Percentiles rank a stretch among this genome's conserved stretches.
Evolutionary conservation across 306 rosid species (phyloP).

Genomic region (Senna siamea): DNA sequence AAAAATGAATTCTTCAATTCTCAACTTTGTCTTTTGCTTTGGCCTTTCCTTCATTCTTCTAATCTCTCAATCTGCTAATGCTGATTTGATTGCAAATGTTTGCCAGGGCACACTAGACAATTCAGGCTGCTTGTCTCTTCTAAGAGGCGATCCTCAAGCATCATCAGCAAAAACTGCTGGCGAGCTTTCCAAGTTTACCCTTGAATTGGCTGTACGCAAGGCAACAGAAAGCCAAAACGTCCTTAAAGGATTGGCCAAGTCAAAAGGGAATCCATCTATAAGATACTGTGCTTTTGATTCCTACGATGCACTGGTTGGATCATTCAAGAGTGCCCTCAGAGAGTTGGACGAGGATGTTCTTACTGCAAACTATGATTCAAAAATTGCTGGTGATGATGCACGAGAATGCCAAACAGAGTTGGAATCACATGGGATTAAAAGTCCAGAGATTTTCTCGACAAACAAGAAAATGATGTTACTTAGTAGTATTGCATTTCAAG

Average conservation of each 20-base stretch:
- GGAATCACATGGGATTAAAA: neutral
- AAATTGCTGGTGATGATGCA: neutral
- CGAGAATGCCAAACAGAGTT: neutral
- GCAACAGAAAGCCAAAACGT: neutral
- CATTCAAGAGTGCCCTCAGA: neutral
- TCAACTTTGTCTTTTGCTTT: neutral
- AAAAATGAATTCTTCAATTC: neutral
- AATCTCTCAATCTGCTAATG: neutral
- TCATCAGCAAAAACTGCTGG: neutral
- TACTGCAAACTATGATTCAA: conserved; percentile 32
- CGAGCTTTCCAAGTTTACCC: conserved; percentile 7
- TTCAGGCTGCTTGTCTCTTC: conserved; percentile 3
- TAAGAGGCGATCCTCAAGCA: conserved; percentile 4
- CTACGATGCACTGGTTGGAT: neutral
- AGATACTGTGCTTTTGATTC: neutral
- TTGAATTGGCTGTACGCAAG: neutral
- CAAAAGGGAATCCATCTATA: neutral
- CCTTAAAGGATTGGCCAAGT: neutral
- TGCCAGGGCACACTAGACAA: conserved; percentile 5
- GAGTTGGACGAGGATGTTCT: conserved; percentile 24
- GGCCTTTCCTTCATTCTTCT: neutral
- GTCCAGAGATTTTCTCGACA: neutral
- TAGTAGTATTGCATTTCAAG: neutral
- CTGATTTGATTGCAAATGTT: neutral
- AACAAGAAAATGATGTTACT: neutral